phyloP scores from a whole-genome alignment of 1,139 yeast species.

The Hansenula lynferdii region DNA sequence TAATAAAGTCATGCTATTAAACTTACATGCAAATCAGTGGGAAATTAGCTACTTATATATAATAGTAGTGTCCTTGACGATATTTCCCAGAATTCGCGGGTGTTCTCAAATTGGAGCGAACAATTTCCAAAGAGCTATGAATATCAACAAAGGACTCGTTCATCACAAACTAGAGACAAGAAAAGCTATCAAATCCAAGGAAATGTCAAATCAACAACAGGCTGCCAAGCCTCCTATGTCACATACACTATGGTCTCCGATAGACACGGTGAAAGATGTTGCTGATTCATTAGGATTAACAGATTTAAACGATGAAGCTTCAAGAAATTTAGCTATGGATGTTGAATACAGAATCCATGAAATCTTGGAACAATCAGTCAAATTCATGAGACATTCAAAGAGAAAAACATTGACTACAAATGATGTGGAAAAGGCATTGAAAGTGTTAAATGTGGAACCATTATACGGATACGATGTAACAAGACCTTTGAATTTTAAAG shows the following conservation, averaged over 20 bases:
- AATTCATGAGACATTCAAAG: constrained; percentile 93
- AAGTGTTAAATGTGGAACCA: constrained; percentile 86
- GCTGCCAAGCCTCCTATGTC: constrained; percentile 34
- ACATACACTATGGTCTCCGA: constrained; percentile 96
- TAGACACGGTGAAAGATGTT: constrained; percentile 94
- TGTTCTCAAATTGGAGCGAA: no score
- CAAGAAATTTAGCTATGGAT: constrained; percentile 96
- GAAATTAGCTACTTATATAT: no score
- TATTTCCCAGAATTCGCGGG: no score
- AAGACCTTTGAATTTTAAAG: constrained; percentile 60
- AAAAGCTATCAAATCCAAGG: no score
- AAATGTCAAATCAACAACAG: neutral
- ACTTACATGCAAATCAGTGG: no score
- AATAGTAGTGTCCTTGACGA: no score
- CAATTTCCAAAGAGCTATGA: no score
- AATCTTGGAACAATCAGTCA: constrained; percentile 89
- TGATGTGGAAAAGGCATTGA: constrained; percentile 78
- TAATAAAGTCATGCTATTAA: no score
- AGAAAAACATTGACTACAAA: constrained; percentile 75
- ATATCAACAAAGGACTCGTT: no score
- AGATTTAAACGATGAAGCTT: constrained; percentile 83
- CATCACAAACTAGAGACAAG: no score
- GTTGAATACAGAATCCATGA: constrained; percentile 96
- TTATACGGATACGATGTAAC: constrained; percentile 68
- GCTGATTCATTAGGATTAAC: constrained; percentile 86